Evolutionary conservation across 2,329 filamentous ascomycete species (phyloP), one percentile per base, ranked within the genome.

Genomic region (Fusarium pininemorale): DNA sequence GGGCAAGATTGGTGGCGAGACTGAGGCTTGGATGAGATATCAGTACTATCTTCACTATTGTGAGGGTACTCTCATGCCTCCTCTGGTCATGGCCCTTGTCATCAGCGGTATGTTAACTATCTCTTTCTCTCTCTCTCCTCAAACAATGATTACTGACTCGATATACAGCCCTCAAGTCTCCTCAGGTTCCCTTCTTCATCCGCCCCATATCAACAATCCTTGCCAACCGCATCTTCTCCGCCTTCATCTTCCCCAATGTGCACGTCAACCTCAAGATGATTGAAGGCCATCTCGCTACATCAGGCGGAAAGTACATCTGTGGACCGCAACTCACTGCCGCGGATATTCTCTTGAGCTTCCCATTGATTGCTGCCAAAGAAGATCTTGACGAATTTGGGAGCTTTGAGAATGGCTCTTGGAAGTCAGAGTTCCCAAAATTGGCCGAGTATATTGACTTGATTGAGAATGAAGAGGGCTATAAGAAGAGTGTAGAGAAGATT

Each of bases 31-130:
- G 85, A 80, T 90, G 81, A 85, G 89, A 56, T 90, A 87, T 80
- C 85, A 87, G 79, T 93, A 94, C 80, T 90, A 90, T 75, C 89
- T 98, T 87, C 93, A 98, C 81, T 98, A 95, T 82, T 87, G 90
- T 10, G 96, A 98, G 83, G 96, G 95, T 16, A 94, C 90, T 69
- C 83, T 98, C 70, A 96, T 97, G 92, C 88, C 90, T 1, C 85
- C 90, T 54, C 81, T 96, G 71, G 82, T 95, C 2, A 82, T 94
- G 70, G 84, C 86, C 20, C 79, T 96, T 22, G 83, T 97, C 32
- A 84, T 93, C 18, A 79, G 78, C 8, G 81, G 87, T 88, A 79
- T 66, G 85, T 83, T 39, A 4, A 44, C 48, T 8, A 14, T 28
- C 16, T 13, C 10, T 20, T n/a, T 37, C 30, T 16, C 15, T 15